These are phyloP conservation scores for Vitis rupestris DNA, from an alignment of 164 flowering plant species.

Conservation along the genomic window DNA sequence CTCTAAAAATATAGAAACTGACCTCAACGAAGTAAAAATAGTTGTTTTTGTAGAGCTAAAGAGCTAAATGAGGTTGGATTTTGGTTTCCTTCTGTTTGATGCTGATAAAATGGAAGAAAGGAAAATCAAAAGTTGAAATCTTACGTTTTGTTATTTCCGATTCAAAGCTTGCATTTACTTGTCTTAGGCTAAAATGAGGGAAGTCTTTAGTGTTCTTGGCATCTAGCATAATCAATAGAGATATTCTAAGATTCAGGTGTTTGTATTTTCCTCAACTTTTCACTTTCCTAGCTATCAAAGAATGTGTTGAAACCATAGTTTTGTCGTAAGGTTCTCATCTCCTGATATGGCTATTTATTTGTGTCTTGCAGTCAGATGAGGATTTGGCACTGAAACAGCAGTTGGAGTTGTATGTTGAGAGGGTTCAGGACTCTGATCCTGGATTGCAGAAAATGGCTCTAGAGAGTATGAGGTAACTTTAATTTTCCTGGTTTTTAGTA, in stretches of 20 bases:
- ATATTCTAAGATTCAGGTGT: too few relatives aligned
- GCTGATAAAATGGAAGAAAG: neutral
- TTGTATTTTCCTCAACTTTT: too few relatives aligned
- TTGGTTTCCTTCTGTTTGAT: neutral
- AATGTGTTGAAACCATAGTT: neutral
- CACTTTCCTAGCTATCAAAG: neutral
- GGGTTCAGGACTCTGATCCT: constrained; percentile 85
- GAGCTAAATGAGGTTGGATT: neutral
- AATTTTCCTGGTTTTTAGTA: too few relatives aligned
- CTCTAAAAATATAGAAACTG: too few relatives aligned
- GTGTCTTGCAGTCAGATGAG: constrained; percentile 75
- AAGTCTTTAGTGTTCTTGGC: too few relatives aligned
- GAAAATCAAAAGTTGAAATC: too few relatives aligned
- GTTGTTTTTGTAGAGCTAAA: neutral
- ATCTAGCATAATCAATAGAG: too few relatives aligned
- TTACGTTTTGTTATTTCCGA: too few relatives aligned
- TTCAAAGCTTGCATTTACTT: too few relatives aligned
- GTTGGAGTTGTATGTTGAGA: constrained; percentile 87
- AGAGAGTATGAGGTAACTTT: constrained; percentile 86
- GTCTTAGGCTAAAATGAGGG: too few relatives aligned
- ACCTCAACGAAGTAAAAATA: too few relatives aligned
- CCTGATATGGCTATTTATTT: constrained; percentile 3
- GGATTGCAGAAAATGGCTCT: constrained; percentile 85
- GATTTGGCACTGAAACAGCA: constrained; percentile 96
- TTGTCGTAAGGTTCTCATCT: neutral